Evolutionary conservation across 768 basidiomycete species (phyloP).

Genomic region (Neoboletus magnificus): DNA sequence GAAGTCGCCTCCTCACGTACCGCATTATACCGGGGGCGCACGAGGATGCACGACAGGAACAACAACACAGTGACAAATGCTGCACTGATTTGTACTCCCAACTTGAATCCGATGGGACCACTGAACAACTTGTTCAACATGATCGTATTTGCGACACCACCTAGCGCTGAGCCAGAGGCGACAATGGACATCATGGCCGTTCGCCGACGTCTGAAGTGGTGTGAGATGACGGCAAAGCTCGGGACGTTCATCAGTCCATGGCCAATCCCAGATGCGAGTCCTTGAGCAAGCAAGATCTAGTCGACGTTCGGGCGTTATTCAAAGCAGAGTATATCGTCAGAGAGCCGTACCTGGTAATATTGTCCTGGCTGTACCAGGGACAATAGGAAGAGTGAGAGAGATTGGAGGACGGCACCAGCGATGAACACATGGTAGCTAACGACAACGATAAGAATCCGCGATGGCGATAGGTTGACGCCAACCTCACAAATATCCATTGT

Average conservation of each 20-base stretch:
- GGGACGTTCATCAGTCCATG: constrained; percentile 46
- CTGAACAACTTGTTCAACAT: constrained; percentile 51
- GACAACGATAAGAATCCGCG: neutral
- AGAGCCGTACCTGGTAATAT: constrained; percentile 32
- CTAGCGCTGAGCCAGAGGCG: constrained; percentile 47
- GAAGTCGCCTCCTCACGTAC: neutral
- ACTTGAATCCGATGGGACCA: constrained; percentile 43
- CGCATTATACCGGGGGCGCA: constrained; percentile 32
- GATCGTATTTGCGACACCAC: constrained; percentile 56
- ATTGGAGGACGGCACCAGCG: constrained; percentile 25
- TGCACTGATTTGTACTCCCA: constrained; percentile 39
- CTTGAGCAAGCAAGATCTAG: constrained; percentile 45
- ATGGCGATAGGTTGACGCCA: no score
- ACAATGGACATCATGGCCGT: constrained; percentile 45
- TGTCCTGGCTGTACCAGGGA: constrained; percentile 34
- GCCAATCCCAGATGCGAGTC: constrained; percentile 40
- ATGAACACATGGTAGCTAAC: constrained; percentile 18
- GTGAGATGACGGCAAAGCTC: constrained; percentile 39
- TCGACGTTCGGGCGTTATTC: neutral
- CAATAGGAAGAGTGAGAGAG: constrained; percentile 36
- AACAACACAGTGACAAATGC: constrained; percentile 37
- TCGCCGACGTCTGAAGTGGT: constrained; percentile 42
- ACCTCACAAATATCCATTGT: constrained; percentile 29
- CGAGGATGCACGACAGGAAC: constrained; percentile 35
- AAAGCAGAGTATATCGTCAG: neutral